A percentile compares a stretch with the other conserved stretches of the same genome.
These are phyloP conservation scores for Heliocybe sulcata DNA, from an alignment of 1,284 basidiomycete species.

Conservation along the genomic window DNA sequence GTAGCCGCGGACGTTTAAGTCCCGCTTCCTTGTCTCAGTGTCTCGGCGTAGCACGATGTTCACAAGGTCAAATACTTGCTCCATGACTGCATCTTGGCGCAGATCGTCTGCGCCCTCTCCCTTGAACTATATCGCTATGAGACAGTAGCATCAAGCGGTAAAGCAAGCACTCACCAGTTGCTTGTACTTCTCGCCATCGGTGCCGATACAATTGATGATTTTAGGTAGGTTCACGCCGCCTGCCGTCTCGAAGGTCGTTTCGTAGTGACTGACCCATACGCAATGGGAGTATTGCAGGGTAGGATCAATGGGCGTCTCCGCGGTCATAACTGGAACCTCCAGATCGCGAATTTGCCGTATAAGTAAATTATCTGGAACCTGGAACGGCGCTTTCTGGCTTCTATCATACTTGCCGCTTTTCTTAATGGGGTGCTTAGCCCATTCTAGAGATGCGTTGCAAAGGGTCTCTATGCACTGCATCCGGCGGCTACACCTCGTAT, in stretches of 20 bases:
- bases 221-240: conserved; percentile 87
- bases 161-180: conserved; percentile 62
- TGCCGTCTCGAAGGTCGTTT: conserved; percentile 52
- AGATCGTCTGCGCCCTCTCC: conserved; percentile 85
- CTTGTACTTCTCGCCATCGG: conserved; percentile 63
- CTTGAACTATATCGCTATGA: conserved; percentile 68
- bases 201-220: conserved; percentile 66
- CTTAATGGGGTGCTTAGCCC: conserved; percentile 64
- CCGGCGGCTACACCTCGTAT: conserved; percentile 29
- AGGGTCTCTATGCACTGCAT: conserved; percentile 59
- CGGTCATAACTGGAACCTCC: conserved; percentile 80
- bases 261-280: conserved; percentile 62
- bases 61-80: conserved; percentile 92
- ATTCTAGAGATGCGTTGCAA: conserved; percentile 72
- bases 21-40: conserved; percentile 67
- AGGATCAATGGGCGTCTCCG: conserved; percentile 63
- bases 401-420: conserved; percentile 20
- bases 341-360: conserved; percentile 47
- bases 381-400: conserved; percentile 15
- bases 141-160: background rate
- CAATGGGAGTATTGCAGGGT: conserved; percentile 63
- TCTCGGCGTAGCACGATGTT: conserved; percentile 76
- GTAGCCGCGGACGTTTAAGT: conserved; percentile 78
- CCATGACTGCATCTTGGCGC: conserved; percentile 98
- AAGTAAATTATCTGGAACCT: conserved; percentile 33